A percentile compares a stretch with the other conserved stretches of the same genome.
Conservation (phyloP, 805 yeast species). For the Suhomyces prunicola region DNA sequence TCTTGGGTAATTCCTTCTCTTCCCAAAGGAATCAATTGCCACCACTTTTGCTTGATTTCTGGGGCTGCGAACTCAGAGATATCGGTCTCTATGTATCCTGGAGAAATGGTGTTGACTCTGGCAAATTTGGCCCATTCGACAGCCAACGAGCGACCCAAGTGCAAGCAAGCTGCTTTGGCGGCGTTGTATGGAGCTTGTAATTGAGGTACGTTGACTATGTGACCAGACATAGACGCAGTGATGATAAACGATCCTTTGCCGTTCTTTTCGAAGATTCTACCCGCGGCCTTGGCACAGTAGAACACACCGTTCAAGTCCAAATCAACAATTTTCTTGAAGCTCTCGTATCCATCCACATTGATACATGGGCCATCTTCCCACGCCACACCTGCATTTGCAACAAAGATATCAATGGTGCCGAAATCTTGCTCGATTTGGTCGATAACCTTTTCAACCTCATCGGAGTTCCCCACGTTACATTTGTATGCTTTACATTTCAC, state of each 20-base stretch:
- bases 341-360: slow-evolving; percentile 33
- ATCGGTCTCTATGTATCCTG: slow-evolving; percentile 43
- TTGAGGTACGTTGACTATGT: slow-evolving; percentile 45
- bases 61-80: slow-evolving; percentile 35
- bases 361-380: slow-evolving; percentile 43
- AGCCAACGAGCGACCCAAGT: slow-evolving; percentile 42
- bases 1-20: slow-evolving; percentile 44
- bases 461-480: slow-evolving; percentile 51
- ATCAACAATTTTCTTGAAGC: slow-evolving; percentile 36
- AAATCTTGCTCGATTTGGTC: slow-evolving; percentile 59
- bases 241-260: slow-evolving; percentile 43
- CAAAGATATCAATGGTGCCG: slow-evolving; percentile 77
- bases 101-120: slow-evolving; percentile 42
- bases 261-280: slow-evolving; percentile 36
- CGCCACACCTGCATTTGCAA: slow-evolving; percentile 81
- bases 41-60: slow-evolving; percentile 36
- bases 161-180: slow-evolving; percentile 44
- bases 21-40: slow-evolving; percentile 42
- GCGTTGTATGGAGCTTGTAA: slow-evolving; percentile 47
- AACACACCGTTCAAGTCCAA: slow-evolving; percentile 41
- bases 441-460: slow-evolving; percentile 48
- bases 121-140: slow-evolving; percentile 49
- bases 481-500: slow-evolving; percentile 63
- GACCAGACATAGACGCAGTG: slow-evolving; percentile 49
- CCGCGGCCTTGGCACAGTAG: slow-evolving; percentile 43